Conservation (phyloP, 192 early-diverging fungal genomes). For the Gigaspora rosea region DNA sequence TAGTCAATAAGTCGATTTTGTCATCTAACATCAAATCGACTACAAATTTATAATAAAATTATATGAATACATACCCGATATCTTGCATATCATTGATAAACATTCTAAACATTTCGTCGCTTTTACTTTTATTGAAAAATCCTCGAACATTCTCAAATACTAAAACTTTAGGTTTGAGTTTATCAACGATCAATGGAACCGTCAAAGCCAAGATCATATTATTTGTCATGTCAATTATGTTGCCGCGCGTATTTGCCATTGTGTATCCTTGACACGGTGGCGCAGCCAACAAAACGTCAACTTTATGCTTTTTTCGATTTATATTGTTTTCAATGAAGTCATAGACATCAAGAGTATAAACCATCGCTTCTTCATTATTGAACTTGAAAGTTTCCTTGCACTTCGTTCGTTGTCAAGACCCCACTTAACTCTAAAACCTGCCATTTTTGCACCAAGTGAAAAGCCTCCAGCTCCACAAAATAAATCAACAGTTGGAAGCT, state of each 20-base stretch:
- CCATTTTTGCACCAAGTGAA: background rate
- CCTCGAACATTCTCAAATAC: conserved; percentile 8
- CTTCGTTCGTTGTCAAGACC: background rate
- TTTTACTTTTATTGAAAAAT: background rate
- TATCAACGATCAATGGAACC: background rate
- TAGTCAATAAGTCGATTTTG: too few species aligned
- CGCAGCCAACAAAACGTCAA: background rate
- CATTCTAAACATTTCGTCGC: background rate
- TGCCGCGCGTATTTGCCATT: background rate
- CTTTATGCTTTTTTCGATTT: background rate
- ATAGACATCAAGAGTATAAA: background rate
- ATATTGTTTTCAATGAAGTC: background rate
- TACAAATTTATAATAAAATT: background rate
- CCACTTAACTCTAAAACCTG: background rate
- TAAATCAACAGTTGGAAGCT: background rate
- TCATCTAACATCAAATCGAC: too few species aligned
- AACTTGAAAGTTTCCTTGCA: background rate
- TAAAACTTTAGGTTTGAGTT: background rate
- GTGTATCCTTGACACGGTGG: background rate
- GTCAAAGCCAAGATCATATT: background rate
- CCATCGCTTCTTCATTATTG: background rate
- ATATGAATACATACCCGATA: background rate
- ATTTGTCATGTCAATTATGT: background rate
- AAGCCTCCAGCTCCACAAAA: conserved; percentile 4
- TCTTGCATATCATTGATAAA: background rate